Evolutionary conservation across 139 green algal genomes (phyloP), one percentile per base, ranked within the genome.

Genomic region (Trebouxia sp.): DNA sequence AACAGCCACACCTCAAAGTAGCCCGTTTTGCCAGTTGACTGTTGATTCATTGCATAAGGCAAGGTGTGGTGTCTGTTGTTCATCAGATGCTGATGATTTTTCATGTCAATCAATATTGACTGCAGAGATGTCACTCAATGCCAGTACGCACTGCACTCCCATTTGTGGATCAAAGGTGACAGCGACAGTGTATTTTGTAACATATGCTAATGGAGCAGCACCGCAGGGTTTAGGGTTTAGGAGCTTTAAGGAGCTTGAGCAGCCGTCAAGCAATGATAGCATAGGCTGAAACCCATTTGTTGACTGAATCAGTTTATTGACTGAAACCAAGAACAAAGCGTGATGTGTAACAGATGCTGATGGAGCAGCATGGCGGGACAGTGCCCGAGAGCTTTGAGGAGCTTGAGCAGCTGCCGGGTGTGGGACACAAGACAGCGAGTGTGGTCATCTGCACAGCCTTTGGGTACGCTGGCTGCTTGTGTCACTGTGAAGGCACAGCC

Each of bases 361-460:
- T 96, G 47, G 88, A 93, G 78, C 79, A 81, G 12, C 89, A 97
- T 79, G 76, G 76, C 35, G 94, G 92, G 0, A 26, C 90, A 74
- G 89, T 97, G n/a, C 93, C 93, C 0, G 37, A 75, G 26, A 93
- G 43, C 22, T 94, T 94, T 83, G 87, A 92, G 58, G 90, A 85
- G 65, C 88, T 98, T 37, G 93, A 97, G 87, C 85, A 81, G n/a
- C 86, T 97, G 74, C 88, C 92, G 15, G 91, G 92, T 1, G 89
- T 94, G 24, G 88, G 88, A 10, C 92, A 95, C 82, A 97, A 97
- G 86, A 97, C 92, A 9, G 94, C 94, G 30, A 91, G 81, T 65
- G 89, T 94, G 4, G 82, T 96, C 6, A 92, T 94, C 87, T 69
- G 83, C 12, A 87, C 92, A 70, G 88, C 88, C 10, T 92, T 93